Evolutionary conservation across 768 basidiomycete genomes (phyloP), one percentile per base, ranked within the genome.

Genomic region (Auricularia heimuer): DNA sequence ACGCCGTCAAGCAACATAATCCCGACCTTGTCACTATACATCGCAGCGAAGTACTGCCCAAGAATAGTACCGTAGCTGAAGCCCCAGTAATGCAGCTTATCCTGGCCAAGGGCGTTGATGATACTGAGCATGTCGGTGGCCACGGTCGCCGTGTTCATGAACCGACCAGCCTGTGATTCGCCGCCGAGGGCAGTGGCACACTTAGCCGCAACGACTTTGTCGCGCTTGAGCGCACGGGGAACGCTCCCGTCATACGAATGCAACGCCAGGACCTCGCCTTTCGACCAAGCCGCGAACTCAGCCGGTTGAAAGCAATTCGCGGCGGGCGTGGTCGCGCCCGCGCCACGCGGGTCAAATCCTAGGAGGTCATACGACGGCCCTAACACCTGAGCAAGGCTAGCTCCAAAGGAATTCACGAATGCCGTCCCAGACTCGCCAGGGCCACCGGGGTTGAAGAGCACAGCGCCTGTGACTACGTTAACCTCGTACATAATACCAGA

Each of bases 91-190:
- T 67, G 61, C n/a, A 70, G 58, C 58, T 70, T 70, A 16, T 70
- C 66, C 18, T 39, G 54, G 36, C 69, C 69, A 34, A 64, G 62
- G 1, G 69, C 69, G 33, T 63, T 62, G 14, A 64, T 61, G 42
- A 70, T 70, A 33, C 66, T 66, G 8, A 70, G 64, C 69, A 70
- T 70, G 47, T 70, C 69, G 1, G 44, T 67, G 14, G 66, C 68
- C 2, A 70, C 68, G 6, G 56, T 62, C 24, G 62, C 39, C 12
- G 68, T 67, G 56, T 60, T 24, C 56, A 60, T 60, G 24, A 29
- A 60, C 11, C 24, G 29, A 8, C 56, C 56, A 7, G 14, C 56
- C 16, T 24, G 24, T 29, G 29, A 29, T 29, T 29, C 29, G 29
- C 29, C 24, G 14, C 29, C 10, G 16, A 33, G 6, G 24, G 56